Evolutionary conservation across 345 rosid genomes (phyloP).

Genomic region (Camelina sativa): DNA sequence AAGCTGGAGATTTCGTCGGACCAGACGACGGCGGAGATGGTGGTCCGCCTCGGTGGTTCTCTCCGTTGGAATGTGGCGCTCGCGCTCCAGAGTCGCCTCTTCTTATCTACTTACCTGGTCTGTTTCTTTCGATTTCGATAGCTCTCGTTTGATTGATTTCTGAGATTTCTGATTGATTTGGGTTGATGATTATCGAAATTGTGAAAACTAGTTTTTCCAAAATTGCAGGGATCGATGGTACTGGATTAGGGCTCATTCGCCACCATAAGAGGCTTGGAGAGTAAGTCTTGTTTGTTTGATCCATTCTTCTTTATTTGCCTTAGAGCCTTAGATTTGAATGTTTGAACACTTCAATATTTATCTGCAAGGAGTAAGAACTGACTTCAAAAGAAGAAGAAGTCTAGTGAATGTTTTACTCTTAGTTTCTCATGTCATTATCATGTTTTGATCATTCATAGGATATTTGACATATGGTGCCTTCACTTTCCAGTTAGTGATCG

Average conservation of each 20-base stretch:
- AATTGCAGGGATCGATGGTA: slow-evolving; percentile 70
- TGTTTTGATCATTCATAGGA: slow-evolving; percentile 44
- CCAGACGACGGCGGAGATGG: slow-evolving; percentile 53
- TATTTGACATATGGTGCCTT: slow-evolving; percentile 72
- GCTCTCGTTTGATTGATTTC: slow-evolving; percentile 5
- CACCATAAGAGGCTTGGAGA: slow-evolving; percentile 66
- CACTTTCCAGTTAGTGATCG: slow-evolving; percentile 68
- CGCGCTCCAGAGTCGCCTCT: slow-evolving; percentile 51
- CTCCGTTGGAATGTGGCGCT: slow-evolving; percentile 59
- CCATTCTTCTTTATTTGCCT: too few relatives aligned
- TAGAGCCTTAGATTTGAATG: neutral
- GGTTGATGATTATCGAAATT: neutral
- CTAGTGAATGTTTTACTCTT: too few relatives aligned
- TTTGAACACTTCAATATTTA: neutral
- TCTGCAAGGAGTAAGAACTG: too few relatives aligned
- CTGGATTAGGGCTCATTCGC: slow-evolving; percentile 68
- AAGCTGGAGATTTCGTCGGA: slow-evolving; percentile 46
- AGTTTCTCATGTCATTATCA: too few relatives aligned
- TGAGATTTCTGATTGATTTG: neutral
- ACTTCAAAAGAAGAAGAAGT: too few relatives aligned
- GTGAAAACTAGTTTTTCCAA: neutral
- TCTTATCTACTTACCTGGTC: slow-evolving; percentile 63
- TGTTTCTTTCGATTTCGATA: neutral
- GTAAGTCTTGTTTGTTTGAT: slow-evolving; percentile 40
- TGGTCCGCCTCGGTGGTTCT: slow-evolving; percentile 79